These are phyloP conservation scores for Pulveroboletus sp. DNA, from an alignment of 1,284 basidiomycete species.

Conservation along the genomic window DNA sequence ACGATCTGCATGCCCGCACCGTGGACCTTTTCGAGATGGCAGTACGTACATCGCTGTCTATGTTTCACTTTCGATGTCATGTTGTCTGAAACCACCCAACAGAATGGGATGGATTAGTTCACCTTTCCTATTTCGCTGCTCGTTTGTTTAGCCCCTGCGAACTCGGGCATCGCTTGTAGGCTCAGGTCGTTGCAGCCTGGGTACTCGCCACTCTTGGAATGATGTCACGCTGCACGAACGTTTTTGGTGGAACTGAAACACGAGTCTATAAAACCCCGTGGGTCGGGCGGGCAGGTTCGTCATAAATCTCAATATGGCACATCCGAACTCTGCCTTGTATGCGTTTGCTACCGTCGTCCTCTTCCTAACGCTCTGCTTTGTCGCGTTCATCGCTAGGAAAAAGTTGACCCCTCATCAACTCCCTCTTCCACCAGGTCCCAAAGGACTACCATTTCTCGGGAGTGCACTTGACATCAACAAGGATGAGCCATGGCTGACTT, in stretches of 20 bases:
- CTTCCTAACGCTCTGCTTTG: slow-evolving; percentile 6
- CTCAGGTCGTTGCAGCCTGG: neutral
- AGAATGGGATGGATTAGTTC: neutral
- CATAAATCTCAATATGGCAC: slow-evolving; percentile 9
- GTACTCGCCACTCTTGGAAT: neutral
- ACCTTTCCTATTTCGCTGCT: slow-evolving; percentile 1
- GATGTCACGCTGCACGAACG: neutral
- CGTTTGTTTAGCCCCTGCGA: neutral
- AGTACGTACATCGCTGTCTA: neutral
- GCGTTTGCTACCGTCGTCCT: neutral
- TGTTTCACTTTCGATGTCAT: slow-evolving; percentile 10
- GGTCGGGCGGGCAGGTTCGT: neutral
- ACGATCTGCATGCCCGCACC: neutral
- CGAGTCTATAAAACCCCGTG: slow-evolving; percentile 9
- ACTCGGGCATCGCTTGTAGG: neutral
- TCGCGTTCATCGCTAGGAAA: neutral
- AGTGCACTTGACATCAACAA: slow-evolving; percentile 28
- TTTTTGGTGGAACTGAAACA: neutral
- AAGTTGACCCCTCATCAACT: slow-evolving; percentile 19
- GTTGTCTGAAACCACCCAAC: slow-evolving; percentile 9
- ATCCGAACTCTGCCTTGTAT: neutral
- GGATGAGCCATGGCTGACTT: slow-evolving; percentile 34
- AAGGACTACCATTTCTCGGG: slow-evolving; percentile 31
- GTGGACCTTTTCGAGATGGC: neutral
- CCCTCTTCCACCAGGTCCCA: slow-evolving; percentile 35